Percentiles rank a stretch among this genome's conserved stretches.
These are phyloP conservation scores for Sporothrix phasma DNA, from an alignment of 2,329 filamentous ascomycete species.

Conservation along the genomic window DNA sequence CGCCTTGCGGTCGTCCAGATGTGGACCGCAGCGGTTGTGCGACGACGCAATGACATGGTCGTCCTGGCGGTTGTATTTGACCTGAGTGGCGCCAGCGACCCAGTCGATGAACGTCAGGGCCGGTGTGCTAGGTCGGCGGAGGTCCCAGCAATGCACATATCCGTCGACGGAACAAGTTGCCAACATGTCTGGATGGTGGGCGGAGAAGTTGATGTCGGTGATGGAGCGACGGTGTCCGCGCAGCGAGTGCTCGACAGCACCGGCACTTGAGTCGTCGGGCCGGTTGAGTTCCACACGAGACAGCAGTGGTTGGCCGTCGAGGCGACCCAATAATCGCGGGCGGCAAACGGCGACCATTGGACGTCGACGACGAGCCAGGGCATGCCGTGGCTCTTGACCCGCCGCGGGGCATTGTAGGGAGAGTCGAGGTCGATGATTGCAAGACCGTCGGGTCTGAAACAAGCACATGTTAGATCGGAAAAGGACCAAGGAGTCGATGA, in stretches of 20 bases:
- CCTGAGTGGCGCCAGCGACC: conserved; percentile 87
- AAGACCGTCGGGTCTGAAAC: conserved; percentile 61
- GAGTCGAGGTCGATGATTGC: conserved; percentile 89
- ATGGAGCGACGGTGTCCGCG: conserved; percentile 78
- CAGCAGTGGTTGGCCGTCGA: conserved; percentile 93
- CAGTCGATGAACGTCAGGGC: conserved; percentile 81
- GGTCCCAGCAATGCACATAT: conserved; percentile 86
- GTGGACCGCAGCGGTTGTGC: conserved; percentile 74
- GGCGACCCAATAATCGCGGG: conserved; percentile 83
- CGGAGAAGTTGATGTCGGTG: conserved; percentile 93
- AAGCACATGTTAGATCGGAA: neutral
- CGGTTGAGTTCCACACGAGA: conserved; percentile 86
- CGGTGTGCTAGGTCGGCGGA: conserved; percentile 62
- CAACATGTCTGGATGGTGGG: conserved; percentile 79
- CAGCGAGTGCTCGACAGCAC: conserved; percentile 74
- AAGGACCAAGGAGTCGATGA: no score
- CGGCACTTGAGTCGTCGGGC: conserved; percentile 58
- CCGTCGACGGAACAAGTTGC: conserved; percentile 90
- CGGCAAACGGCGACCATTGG: conserved; percentile 91
- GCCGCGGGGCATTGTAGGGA: conserved; percentile 75
- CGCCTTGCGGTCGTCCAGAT: conserved; percentile 81
- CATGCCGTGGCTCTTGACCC: conserved; percentile 69
- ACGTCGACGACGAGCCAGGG: conserved; percentile 95
- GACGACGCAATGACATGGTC: conserved; percentile 82
- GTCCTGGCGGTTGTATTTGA: conserved; percentile 87